These are phyloP conservation scores for Didymella segeticola DNA, from an alignment of 2,329 filamentous ascomycete species.

Conservation along the genomic window DNA sequence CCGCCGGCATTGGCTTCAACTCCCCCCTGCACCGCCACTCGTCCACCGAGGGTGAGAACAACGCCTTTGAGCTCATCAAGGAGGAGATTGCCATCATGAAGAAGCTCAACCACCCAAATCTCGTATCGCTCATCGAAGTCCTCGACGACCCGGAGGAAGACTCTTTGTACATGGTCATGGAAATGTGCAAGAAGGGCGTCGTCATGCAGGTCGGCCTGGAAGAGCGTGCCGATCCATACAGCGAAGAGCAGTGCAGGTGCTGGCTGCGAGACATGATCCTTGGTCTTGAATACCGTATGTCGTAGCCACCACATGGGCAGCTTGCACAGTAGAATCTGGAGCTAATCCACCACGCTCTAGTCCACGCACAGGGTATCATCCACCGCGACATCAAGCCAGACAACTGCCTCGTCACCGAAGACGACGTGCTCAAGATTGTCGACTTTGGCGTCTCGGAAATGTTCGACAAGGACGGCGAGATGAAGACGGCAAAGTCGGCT, in stretches of 20 bases:
- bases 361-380: slow-evolving; percentile 92
- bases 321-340: neutral
- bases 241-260: slow-evolving; percentile 79
- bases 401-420: slow-evolving; percentile 86
- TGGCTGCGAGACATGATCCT: slow-evolving; percentile 96
- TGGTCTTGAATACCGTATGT: slow-evolving; percentile 88
- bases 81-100: slow-evolving; percentile 99
- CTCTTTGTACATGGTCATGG: slow-evolving; percentile 96
- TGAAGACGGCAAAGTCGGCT: slow-evolving; percentile 91
- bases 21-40: slow-evolving; percentile 69
- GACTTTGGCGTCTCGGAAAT: slow-evolving; percentile 99
- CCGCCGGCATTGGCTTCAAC: slow-evolving; percentile 63
- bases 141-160: slow-evolving; percentile 95
- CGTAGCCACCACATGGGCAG: neutral
- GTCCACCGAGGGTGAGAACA: slow-evolving; percentile 65
- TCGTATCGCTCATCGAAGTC: slow-evolving; percentile 93
- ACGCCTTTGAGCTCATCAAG: slow-evolving; percentile 84
- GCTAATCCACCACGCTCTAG: slow-evolving; percentile 53
- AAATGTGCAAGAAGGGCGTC: slow-evolving; percentile 98
- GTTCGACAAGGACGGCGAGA: slow-evolving; percentile 86
- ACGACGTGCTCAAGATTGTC: slow-evolving; percentile 94
- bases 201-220: slow-evolving; percentile 95
- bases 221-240: slow-evolving; percentile 81
- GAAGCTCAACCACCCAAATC: slow-evolving; percentile 91
- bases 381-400: slow-evolving; percentile 98